Evolutionary conservation across 202 grass and related monocot species (phyloP), one percentile per base, ranked within the genome.

Genomic region (Musa balbisiana): DNA sequence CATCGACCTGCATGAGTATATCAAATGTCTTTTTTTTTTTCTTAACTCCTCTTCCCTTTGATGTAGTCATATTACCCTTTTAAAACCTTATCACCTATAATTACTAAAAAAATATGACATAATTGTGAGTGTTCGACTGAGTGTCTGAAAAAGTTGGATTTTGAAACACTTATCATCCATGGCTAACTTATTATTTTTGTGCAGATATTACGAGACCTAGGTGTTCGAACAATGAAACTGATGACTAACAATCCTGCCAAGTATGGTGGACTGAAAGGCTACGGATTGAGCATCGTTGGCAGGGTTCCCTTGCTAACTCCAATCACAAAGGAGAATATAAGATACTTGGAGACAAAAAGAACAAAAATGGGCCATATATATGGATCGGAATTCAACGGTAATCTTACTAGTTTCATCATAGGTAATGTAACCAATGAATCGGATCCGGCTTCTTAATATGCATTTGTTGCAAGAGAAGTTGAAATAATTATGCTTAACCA

Each of bases 201-300:
- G 65, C 82, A 93, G 94, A 89, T 98, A 83, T 64, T 98, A 67
- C 83, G 83, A 0, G 91, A 98, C 84, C 79, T 98, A 62, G 91
- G 94, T 66, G 94, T 89, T 16, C 83, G 91, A 52, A 93, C 88
- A 24, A 98, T 93, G 94, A 84, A 83, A 56, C 21, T 98, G 51
- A 92, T 98, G 87, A 98, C 94, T 24, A 98, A 98, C 73, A 98
- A 98, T 73, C 94, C 94, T n/a, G 81, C 85, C 0, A 93, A 98
- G 76, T 98, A 93, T 70, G 78, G 80, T 17, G 94, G 91, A 27
- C 85, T 98, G 17, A 89, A 93, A 83, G 94, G 94, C 55, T 98
- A 98, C 11, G 91, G 94, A 33, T 84, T 93, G 59, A 91, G 88
- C 79, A 81, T 93, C 56, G 55, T 85, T 6, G 86, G 89, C 25